Conservation (phyloP, 805 yeast genomes). For the Yamadazyma takamatsuzukensis region DNA sequence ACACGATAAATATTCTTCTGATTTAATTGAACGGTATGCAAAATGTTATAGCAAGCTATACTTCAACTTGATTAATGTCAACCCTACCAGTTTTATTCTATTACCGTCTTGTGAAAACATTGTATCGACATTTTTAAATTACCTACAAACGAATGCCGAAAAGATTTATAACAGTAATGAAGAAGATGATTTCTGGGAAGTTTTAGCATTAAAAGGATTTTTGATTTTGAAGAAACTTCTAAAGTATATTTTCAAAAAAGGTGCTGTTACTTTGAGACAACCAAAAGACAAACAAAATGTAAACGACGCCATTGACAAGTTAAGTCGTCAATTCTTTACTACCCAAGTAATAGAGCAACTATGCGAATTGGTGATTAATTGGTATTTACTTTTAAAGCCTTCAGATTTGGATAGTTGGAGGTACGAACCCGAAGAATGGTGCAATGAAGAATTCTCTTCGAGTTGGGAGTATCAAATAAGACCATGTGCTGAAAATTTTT, state of each 20-base stretch:
- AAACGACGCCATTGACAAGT: slow-evolving; percentile 48
- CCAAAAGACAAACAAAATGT: slow-evolving; percentile 65
- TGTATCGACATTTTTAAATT: slow-evolving; percentile 54
- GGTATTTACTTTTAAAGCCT: slow-evolving; percentile 73
- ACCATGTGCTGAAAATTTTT: slow-evolving; percentile 84
- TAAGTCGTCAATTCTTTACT: slow-evolving; percentile 56
- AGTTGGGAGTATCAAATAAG: slow-evolving; percentile 83
- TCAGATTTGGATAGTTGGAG: slow-evolving; percentile 79
- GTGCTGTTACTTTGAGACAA: slow-evolving; percentile 62
- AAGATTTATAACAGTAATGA: slow-evolving; percentile 55
- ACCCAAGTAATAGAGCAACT: slow-evolving; percentile 52
- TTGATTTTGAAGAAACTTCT: slow-evolving; percentile 62
- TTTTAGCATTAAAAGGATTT: slow-evolving; percentile 62
- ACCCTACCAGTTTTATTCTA: slow-evolving; percentile 69
- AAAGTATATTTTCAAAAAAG: slow-evolving; percentile 58
- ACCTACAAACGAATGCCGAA: slow-evolving; percentile 64
- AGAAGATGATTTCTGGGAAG: slow-evolving; percentile 70
- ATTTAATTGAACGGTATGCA: slow-evolving; percentile 63
- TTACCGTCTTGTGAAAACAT: slow-evolving; percentile 62
- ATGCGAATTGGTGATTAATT: slow-evolving; percentile 63
- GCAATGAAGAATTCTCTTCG: slow-evolving; percentile 69
- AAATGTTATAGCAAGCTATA: slow-evolving; percentile 75
- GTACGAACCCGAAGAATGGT: slow-evolving; percentile 90
- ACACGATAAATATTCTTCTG: slow-evolving; percentile 48
- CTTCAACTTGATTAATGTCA: slow-evolving; percentile 51